Conservation (phyloP, 805 yeast genomes). For the Candida andamanensis region DNA sequence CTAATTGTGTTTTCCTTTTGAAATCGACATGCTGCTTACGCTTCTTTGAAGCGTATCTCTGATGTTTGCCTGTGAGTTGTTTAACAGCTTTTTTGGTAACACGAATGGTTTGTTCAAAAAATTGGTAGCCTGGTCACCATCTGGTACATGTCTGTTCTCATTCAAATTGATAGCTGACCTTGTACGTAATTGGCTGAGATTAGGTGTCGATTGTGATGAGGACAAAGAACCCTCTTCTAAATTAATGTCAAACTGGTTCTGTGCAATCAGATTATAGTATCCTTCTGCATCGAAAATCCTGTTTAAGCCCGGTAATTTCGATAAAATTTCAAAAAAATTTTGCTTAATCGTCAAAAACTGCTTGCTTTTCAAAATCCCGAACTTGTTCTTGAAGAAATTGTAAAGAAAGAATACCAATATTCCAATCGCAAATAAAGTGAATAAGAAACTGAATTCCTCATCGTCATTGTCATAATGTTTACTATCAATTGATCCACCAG, state of each 20-base stretch:
- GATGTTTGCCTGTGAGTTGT: constrained; percentile 16
- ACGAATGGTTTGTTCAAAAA: constrained; percentile 36
- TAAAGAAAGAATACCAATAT: constrained; percentile 12
- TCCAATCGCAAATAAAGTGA: constrained; percentile 11
- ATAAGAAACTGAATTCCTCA: constrained; percentile 3
- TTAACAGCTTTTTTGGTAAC: constrained; percentile 20
- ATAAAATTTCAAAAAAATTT: constrained; percentile 6
- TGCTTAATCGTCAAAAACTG: constrained; percentile 11
- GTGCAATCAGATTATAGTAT: constrained; percentile 12
- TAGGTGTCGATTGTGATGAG: constrained; percentile 16
- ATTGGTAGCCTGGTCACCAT: constrained; percentile 13
- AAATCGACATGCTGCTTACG: constrained; percentile 14
- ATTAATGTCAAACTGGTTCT: constrained; percentile 17
- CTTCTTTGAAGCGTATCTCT: constrained; percentile 22
- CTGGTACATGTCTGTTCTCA: constrained; percentile 5
- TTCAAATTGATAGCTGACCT: constrained; percentile 30
- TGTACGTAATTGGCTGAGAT: constrained; percentile 24
- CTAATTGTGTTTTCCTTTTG: constrained; percentile 3
- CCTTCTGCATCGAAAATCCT: constrained; percentile 8
- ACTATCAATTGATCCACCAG: constrained; percentile 14
- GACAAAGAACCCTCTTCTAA: constrained; percentile 32
- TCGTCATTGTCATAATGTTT: constrained; percentile 8
- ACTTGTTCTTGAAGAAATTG: constrained; percentile 5
- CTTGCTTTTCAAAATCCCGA: constrained; percentile 7
- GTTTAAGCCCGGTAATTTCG: constrained; percentile 20